Evolutionary conservation across 176 grass and related monocot genomes (phyloP).

Genomic region (Oryza brachyantha): DNA sequence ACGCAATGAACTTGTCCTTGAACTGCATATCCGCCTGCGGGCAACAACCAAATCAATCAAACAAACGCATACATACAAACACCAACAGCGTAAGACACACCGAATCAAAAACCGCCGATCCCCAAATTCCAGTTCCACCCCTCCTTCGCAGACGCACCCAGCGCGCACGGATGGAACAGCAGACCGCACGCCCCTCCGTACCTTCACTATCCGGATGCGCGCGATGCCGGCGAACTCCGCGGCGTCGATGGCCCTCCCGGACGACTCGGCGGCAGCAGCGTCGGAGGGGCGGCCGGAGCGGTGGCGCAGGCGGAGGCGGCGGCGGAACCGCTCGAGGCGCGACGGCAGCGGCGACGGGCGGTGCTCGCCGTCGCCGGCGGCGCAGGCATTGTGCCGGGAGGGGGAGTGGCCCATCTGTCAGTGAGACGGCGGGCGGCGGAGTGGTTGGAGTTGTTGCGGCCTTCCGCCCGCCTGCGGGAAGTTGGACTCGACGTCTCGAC

Average conservation of each 20-base stretch:
- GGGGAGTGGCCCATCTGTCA: slow-evolving; percentile 53
- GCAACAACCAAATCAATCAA: slow-evolving; percentile 16
- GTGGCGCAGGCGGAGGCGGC: slow-evolving; percentile 50
- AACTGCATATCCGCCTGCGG: slow-evolving; percentile 83
- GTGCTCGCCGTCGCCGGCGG: slow-evolving; percentile 10
- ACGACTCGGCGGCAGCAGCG: not conserved
- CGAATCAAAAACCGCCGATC: slow-evolving; percentile 2
- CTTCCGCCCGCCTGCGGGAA: no score
- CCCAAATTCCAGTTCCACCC: not conserved
- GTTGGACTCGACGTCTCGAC: not conserved
- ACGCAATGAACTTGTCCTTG: slow-evolving; percentile 95
- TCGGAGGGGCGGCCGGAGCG: not conserved
- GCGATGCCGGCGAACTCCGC: slow-evolving; percentile 90
- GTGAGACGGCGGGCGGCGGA: not conserved
- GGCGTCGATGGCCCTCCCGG: slow-evolving; percentile 34
- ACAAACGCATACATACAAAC: not conserved
- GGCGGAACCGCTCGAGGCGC: slow-evolving; percentile 67
- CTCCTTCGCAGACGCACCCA: not conserved
- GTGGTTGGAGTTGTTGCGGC: not conserved
- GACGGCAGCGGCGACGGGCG: slow-evolving; percentile 37
- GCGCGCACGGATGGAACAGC: not conserved
- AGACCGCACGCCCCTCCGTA: not conserved
- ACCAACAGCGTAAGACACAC: not conserved
- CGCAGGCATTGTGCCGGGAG: slow-evolving; percentile 36
- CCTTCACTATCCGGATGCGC: slow-evolving; percentile 69